These are phyloP conservation scores for Toxicodendron radicans DNA, from an alignment of 345 rosid genomes.

Conservation along the genomic window DNA sequence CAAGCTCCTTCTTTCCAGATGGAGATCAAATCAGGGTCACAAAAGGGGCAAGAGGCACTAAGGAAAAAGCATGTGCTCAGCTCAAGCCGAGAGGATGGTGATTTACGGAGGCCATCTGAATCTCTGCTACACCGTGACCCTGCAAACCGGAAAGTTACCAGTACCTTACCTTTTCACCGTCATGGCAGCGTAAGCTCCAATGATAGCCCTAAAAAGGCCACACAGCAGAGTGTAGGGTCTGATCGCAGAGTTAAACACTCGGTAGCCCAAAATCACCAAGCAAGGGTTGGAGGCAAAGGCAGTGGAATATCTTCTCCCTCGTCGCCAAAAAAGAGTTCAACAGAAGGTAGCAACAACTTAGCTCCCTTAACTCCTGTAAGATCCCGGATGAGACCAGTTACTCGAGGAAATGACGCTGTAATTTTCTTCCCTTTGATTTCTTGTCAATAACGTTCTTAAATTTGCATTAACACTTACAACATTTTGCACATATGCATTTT, in stretches of 20 bases:
- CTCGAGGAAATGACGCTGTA: slow-evolving; percentile 27
- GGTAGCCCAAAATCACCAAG: slow-evolving; percentile 11
- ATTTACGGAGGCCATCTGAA: not conserved
- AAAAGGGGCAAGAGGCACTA: slow-evolving; percentile 5
- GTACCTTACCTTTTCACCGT: not conserved
- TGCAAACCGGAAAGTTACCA: not conserved
- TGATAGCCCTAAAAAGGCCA: slow-evolving; percentile 4
- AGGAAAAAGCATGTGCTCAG: not conserved
- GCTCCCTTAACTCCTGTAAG: slow-evolving; percentile 29
- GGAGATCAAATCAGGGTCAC: slow-evolving; percentile 8
- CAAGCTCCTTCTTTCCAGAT: slow-evolving; percentile 15
- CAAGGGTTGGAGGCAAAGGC: slow-evolving; percentile 17
- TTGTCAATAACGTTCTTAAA: not conserved
- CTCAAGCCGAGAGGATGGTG: slow-evolving; percentile 14
- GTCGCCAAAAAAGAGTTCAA: slow-evolving; percentile 21
- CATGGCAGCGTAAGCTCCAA: slow-evolving; percentile 11
- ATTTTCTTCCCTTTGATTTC: slow-evolving; percentile 1
- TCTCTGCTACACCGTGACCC: slow-evolving; percentile 13
- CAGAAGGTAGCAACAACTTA: slow-evolving; percentile 14
- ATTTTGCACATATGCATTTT: not conserved
- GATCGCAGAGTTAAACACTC: slow-evolving; percentile 17
- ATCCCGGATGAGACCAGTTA: slow-evolving; percentile 24
- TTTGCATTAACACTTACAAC: slow-evolving; percentile 4
- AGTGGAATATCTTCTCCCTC: slow-evolving; percentile 17
- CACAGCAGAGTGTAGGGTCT: slow-evolving; percentile 7